Percentiles rank a stretch among this genome's conserved stretches.
These are phyloP conservation scores for Holtermannia corniformis DNA, from an alignment of 768 basidiomycete genomes.

Conservation along the genomic window DNA sequence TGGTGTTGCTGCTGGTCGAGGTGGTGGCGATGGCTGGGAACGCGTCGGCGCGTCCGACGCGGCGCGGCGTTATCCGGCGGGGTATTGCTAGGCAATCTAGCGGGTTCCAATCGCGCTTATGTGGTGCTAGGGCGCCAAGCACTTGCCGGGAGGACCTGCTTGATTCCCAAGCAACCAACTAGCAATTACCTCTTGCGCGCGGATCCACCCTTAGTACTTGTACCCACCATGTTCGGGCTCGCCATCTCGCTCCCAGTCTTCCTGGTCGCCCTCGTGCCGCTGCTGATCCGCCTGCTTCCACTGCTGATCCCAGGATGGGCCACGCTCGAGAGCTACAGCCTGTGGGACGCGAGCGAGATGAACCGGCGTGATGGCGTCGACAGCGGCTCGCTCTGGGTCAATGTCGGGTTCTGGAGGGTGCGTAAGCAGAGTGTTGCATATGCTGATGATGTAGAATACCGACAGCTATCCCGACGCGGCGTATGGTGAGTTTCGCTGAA, in stretches of 20 bases:
- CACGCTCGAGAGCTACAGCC: constrained; percentile 17
- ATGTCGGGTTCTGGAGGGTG: constrained; percentile 34
- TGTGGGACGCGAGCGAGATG: constrained; percentile 12
- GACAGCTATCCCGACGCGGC: constrained; percentile 18
- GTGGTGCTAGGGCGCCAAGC: too few relatives aligned
- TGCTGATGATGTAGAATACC: constrained; percentile 9
- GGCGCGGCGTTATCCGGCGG: too few relatives aligned
- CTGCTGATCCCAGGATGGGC: constrained; percentile 6
- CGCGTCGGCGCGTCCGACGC: too few relatives aligned
- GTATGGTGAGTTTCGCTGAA: constrained; percentile 1
- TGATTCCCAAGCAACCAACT: too few relatives aligned
- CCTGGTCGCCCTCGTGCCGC: constrained; percentile 3
- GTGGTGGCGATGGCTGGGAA: too few relatives aligned
- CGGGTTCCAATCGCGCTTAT: too few relatives aligned
- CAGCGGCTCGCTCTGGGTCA: constrained; percentile 15
- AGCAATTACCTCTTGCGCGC: too few relatives aligned
- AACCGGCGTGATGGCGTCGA: constrained; percentile 6
- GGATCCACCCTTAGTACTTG: too few relatives aligned
- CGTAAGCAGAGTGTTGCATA: constrained; percentile 1
- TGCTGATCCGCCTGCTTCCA: constrained; percentile 9
- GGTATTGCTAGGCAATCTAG: too few relatives aligned
- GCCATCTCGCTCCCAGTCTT: not conserved
- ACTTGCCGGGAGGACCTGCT: too few relatives aligned
- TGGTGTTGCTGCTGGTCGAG: too few relatives aligned
- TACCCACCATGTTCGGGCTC: not conserved